phyloP scores from a whole-genome alignment of 768 basidiomycete species.

The Hygrocybe punicea region DNA sequence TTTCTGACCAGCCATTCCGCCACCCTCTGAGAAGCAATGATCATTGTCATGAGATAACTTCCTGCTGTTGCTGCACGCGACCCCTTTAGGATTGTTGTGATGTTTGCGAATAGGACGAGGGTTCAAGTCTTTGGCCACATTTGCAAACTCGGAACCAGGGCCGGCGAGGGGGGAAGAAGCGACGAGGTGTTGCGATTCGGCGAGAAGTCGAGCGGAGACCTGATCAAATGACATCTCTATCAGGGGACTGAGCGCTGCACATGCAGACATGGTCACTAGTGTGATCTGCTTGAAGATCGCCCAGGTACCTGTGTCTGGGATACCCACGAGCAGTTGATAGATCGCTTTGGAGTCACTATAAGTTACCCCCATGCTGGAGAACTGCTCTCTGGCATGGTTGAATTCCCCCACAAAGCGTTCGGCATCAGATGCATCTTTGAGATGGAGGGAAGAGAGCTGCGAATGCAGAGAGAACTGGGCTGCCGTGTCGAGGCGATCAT shows the following conservation, averaged over 20 bases:
- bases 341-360: background rate
- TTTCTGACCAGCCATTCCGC: conserved; percentile 6
- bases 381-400: background rate
- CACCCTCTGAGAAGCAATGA: background rate
- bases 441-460: background rate
- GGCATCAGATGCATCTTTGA: background rate
- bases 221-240: background rate
- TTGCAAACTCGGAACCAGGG: background rate
- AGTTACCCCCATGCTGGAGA: background rate
- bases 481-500: background rate
- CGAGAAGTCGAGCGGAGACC: background rate
- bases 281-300: background rate
- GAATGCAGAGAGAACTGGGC: background rate
- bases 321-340: background rate
- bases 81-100: background rate
- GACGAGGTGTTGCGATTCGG: background rate
- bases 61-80: background rate
- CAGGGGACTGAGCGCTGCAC: background rate
- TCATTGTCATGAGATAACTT: background rate
- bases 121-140: background rate
- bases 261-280: background rate
- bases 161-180: background rate
- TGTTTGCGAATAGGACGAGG: background rate
- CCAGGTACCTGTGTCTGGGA: background rate
- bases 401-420: background rate